These are phyloP conservation scores for Nothomitra cinnamomea DNA, from an alignment of 2,329 filamentous ascomycete species.

Conservation along the genomic window DNA sequence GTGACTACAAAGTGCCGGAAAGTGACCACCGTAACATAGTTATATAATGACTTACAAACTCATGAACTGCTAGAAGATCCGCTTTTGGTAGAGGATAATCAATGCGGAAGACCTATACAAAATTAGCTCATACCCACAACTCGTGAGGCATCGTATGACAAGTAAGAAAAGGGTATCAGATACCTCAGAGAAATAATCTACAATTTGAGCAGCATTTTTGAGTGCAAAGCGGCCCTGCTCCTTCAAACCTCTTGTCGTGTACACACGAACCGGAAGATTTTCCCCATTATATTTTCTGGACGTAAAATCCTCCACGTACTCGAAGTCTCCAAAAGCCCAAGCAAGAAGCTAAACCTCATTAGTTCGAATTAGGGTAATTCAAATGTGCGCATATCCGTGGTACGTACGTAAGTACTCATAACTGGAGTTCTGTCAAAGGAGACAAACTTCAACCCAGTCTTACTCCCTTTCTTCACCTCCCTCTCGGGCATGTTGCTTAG, in stretches of 20 bases:
- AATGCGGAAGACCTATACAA: constrained; percentile 58
- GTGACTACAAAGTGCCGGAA: not conserved
- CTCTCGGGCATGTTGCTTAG: constrained; percentile 94
- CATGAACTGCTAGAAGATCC: constrained; percentile 78
- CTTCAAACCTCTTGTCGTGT: constrained; percentile 87
- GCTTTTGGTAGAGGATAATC: constrained; percentile 89
- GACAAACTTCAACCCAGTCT: constrained; percentile 45
- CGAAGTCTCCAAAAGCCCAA: constrained; percentile 93
- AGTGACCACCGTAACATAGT: not conserved
- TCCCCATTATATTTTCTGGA: constrained; percentile 82
- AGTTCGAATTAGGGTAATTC: not conserved
- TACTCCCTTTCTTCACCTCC: constrained; percentile 49
- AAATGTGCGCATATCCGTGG: not conserved
- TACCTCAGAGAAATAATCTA: constrained; percentile 86
- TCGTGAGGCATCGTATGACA: not conserved
- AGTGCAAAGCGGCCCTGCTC: constrained; percentile 81
- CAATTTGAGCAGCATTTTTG: constrained; percentile 78
- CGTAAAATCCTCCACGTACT: constrained; percentile 86
- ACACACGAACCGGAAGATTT: constrained; percentile 81
- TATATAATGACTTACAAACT: constrained; percentile 48
- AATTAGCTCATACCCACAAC: not conserved
- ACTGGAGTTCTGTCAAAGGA: constrained; percentile 69
- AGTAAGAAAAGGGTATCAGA: not conserved
- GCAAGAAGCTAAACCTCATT: constrained; percentile 49
- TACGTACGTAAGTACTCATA: constrained; percentile 52